phyloP scores from a whole-genome alignment of 768 basidiomycete species.

The Paxillus involutus region DNA sequence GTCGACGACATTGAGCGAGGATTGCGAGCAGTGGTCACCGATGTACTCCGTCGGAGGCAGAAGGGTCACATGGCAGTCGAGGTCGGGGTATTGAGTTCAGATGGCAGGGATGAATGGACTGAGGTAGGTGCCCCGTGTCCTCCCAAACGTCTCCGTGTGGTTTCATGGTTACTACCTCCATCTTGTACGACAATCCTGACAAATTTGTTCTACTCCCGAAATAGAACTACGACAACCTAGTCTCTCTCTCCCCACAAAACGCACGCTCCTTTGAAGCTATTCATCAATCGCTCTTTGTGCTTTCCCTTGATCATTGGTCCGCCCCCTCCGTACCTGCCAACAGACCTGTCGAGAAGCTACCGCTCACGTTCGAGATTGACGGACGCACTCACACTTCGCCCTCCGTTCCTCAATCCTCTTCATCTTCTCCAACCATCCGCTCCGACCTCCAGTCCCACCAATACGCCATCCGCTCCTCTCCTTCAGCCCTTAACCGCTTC shows the following conservation, averaged over 20 bases:
- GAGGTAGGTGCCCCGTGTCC: constrained; percentile 43
- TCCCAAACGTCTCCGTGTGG: neutral
- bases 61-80: constrained; percentile 57
- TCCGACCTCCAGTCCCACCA: constrained; percentile 67
- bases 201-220: neutral
- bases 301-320: constrained; percentile 80
- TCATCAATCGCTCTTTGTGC: constrained; percentile 71
- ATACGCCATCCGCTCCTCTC: constrained; percentile 65
- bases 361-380: constrained; percentile 35
- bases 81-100: constrained; percentile 74
- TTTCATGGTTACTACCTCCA: neutral
- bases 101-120: constrained; percentile 82
- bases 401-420: constrained; percentile 7
- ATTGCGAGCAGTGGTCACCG: constrained; percentile 47
- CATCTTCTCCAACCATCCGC: constrained; percentile 5
- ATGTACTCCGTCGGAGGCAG: constrained; percentile 53
- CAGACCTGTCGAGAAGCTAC: constrained; percentile 19
- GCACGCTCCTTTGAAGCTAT: constrained; percentile 57
- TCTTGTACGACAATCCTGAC: neutral
- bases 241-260: constrained; percentile 69
- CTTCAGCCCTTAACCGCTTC: constrained; percentile 77
- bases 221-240: constrained; percentile 72
- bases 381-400: neutral
- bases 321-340: constrained; percentile 26
- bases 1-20: constrained; percentile 44